These are phyloP conservation scores for Astrothelium subdiscretum DNA, from an alignment of 495 filamentous ascomycete genomes.

Conservation along the genomic window DNA sequence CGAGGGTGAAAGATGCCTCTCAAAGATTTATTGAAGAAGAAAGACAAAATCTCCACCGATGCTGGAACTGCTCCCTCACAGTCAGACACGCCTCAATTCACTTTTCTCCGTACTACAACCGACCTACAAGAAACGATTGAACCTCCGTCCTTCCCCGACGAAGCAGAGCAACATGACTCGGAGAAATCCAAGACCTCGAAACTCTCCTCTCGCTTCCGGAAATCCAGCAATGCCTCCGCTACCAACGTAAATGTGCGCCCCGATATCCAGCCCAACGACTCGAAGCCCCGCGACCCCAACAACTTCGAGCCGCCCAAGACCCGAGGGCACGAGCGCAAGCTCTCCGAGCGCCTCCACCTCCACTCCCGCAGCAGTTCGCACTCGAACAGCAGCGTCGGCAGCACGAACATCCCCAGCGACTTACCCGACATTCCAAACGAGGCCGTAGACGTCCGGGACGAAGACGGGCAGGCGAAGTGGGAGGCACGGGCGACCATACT, in stretches of 20 bases:
- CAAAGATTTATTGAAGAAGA: conserved; percentile 63
- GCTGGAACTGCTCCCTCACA: conserved; percentile 6
- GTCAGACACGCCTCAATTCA: conserved; percentile 54
- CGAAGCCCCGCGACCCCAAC: background rate
- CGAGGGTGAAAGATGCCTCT: conserved; percentile 47
- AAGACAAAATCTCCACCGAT: conserved; percentile 39
- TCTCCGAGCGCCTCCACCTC: conserved; percentile 63
- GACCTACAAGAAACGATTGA: conserved; percentile 63
- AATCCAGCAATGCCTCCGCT: conserved; percentile 26
- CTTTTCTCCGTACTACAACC: conserved; percentile 75
- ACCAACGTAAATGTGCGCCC: conserved; percentile 14
- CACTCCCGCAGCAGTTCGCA: conserved; percentile 43
- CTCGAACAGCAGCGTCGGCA: conserved; percentile 41
- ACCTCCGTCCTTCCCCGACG: conserved; percentile 44
- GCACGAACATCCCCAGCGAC: conserved; percentile 63
- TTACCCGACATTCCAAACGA: conserved; percentile 50
- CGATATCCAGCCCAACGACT: conserved; percentile 6
- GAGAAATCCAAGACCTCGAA: conserved; percentile 33
- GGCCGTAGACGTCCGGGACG: conserved; percentile 39
- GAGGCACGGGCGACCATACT: conserved; percentile 82
- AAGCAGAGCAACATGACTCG: conserved; percentile 18
- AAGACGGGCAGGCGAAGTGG: conserved; percentile 52
- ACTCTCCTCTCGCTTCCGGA: conserved; percentile 32
- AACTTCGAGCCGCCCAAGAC: conserved; percentile 26
- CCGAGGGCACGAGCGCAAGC: conserved; percentile 23